These are phyloP conservation scores for Hypholoma sublateritium DNA, from an alignment of 768 basidiomycete genomes.

Conservation along the genomic window DNA sequence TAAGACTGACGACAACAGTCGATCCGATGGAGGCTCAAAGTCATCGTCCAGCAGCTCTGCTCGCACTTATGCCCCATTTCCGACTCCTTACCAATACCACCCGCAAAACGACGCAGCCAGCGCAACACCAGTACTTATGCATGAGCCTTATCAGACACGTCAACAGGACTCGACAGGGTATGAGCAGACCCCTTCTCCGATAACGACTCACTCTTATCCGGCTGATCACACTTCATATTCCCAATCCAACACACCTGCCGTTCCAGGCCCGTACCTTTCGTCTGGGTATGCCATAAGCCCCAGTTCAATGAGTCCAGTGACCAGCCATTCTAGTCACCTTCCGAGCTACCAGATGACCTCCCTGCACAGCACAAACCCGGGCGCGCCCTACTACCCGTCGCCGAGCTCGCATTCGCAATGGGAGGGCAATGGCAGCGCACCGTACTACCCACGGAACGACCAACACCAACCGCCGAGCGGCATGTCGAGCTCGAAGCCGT, in stretches of 20 bases:
- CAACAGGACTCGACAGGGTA: constrained; percentile 16
- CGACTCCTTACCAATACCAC: constrained; percentile 31
- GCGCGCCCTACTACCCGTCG: neutral
- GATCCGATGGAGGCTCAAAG: constrained; percentile 25
- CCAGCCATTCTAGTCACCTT: neutral
- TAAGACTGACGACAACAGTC: constrained; percentile 40
- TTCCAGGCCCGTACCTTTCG: neutral
- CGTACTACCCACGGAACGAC: neutral
- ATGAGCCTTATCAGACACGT: constrained; percentile 36
- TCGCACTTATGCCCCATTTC: constrained; percentile 43
- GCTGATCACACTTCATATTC: constrained; percentile 11
- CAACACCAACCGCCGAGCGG: neutral
- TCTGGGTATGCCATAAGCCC: constrained; percentile 1
- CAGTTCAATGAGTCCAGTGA: neutral
- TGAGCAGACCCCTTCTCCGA: constrained; percentile 20
- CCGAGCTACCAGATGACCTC: neutral
- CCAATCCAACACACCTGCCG: neutral
- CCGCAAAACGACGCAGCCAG: constrained; percentile 22
- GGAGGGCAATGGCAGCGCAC: neutral
- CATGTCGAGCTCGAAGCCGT: neutral
- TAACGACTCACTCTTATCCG: constrained; percentile 14
- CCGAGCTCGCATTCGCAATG: neutral
- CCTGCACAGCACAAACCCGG: neutral
- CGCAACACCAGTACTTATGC: constrained; percentile 37
- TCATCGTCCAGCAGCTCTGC: constrained; percentile 21